Conservation (phyloP, 1,284 basidiomycete species). For the Cerioporus squamosus region DNA sequence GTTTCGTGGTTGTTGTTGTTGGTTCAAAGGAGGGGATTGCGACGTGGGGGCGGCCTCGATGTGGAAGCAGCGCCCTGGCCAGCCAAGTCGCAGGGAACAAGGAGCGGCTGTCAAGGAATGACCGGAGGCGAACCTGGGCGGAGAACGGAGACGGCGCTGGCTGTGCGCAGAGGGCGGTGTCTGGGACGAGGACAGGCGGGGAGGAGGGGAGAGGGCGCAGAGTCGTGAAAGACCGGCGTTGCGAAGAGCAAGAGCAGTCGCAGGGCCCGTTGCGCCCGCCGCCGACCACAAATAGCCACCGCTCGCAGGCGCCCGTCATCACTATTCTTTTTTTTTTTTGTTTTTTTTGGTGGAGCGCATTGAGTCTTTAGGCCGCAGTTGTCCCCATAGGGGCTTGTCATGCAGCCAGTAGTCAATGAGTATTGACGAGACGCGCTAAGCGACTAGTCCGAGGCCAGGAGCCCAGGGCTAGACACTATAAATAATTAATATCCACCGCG, state of each 20-base stretch:
- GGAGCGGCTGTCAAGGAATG: slow-evolving; percentile 38
- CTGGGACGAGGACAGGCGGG: slow-evolving; percentile 9
- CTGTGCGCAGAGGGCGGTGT: slow-evolving; percentile 8
- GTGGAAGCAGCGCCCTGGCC: slow-evolving; percentile 48
- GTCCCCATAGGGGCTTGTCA: neutral
- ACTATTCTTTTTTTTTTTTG: too few relatives aligned
- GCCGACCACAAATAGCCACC: neutral
- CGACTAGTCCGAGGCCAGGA: neutral
- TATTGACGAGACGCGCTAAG: neutral
- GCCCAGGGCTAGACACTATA: too few relatives aligned
- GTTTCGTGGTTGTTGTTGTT: slow-evolving; percentile 17
- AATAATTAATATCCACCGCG: too few relatives aligned
- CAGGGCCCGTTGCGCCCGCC: neutral
- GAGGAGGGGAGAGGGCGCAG: neutral
- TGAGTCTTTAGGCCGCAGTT: neutral
- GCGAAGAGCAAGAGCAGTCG: slow-evolving; percentile 9
- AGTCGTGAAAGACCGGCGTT: slow-evolving; percentile 2
- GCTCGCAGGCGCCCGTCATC: slow-evolving; percentile 8
- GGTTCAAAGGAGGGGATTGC: slow-evolving; percentile 32
- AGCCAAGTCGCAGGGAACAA: slow-evolving; percentile 66
- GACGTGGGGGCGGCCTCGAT: slow-evolving; percentile 37
- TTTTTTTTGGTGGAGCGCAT: slow-evolving; percentile 11
- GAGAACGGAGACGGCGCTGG: too few relatives aligned
- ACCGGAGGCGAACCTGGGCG: slow-evolving; percentile 28
- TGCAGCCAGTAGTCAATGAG: neutral